Conservation (phyloP, 1,139 yeast genomes). For the Nematodospora anomalae region DNA sequence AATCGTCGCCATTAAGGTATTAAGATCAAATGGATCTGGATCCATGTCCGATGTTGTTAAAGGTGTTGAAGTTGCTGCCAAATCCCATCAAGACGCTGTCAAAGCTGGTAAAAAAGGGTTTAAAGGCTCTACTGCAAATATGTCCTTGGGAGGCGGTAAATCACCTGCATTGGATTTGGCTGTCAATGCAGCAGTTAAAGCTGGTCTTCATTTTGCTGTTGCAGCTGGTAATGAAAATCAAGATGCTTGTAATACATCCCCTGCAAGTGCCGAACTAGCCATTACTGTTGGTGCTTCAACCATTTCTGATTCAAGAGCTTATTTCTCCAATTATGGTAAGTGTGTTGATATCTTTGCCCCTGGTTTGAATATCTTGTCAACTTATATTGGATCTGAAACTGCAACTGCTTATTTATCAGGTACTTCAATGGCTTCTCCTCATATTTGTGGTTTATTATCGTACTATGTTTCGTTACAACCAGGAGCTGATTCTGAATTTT, state of each 20-base stretch:
- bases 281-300: conserved; percentile 85
- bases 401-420: conserved; percentile 87
- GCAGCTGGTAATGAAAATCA: conserved; percentile 89
- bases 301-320: conserved; percentile 70
- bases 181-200: conserved; percentile 78
- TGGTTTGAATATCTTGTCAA: conserved; percentile 75
- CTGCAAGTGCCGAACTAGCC: conserved; percentile 75
- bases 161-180: conserved; percentile 80
- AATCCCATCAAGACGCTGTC: conserved; percentile 58
- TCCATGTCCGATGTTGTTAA: conserved; percentile 78
- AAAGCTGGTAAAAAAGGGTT: conserved; percentile 61
- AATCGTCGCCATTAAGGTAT: conserved; percentile 74
- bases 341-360: conserved; percentile 89
- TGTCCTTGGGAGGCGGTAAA: conserved; percentile 88
- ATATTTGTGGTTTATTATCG: conserved; percentile 85
- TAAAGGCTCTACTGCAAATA: conserved; percentile 85
- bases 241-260: conserved; percentile 83
- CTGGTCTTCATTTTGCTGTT: conserved; percentile 81
- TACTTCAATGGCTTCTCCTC: conserved; percentile 99
- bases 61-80: conserved; percentile 79
- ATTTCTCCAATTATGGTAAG: conserved; percentile 78
- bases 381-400: conserved; percentile 78
- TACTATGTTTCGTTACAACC: conserved; percentile 94
- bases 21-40: conserved; percentile 77
- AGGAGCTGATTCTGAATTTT: conserved; percentile 70